Percentiles rank a stretch among this genome's conserved stretches.
Conservation (phyloP, 208 protist species). For the Tritrichomonas foetus region DNA sequence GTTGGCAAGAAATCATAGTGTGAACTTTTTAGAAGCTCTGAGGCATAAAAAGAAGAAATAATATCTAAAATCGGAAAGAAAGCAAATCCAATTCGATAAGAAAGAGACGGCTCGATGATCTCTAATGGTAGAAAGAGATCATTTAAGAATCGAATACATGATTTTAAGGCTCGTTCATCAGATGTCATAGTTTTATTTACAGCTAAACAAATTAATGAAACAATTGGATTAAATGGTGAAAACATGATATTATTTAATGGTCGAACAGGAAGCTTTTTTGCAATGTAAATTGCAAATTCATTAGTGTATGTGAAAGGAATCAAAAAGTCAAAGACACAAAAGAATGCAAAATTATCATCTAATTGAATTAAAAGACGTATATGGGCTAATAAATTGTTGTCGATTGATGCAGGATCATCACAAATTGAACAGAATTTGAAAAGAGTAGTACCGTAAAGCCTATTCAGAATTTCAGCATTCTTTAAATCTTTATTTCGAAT, state of each 20-base stretch:
- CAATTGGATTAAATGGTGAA: slow-evolving; percentile 5
- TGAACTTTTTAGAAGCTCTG: not conserved
- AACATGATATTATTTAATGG: not conserved
- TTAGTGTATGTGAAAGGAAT: not conserved
- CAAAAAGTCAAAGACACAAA: not conserved
- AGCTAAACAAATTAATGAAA: not conserved
- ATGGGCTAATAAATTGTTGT: not conserved
- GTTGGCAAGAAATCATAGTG: not conserved
- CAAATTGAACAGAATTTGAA: not conserved
- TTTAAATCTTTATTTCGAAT: not conserved
- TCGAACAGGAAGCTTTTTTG: not conserved
- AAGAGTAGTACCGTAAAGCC: too few species aligned
- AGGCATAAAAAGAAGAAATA: not conserved
- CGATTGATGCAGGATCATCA: not conserved
- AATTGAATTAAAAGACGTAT: not conserved
- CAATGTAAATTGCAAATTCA: not conserved
- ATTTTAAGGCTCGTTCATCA: not conserved
- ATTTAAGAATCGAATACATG: not conserved
- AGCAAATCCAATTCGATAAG: not conserved
- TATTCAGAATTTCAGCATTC: not conserved
- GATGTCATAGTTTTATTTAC: not conserved
- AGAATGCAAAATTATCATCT: not conserved
- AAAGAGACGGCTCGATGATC: not conserved
- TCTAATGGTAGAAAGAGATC: not conserved
- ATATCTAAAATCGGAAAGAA: slow-evolving; percentile 12